Evolutionary conservation across 108 stramenopile genomes (phyloP).

Genomic region (Nitzschia putrida): DNA sequence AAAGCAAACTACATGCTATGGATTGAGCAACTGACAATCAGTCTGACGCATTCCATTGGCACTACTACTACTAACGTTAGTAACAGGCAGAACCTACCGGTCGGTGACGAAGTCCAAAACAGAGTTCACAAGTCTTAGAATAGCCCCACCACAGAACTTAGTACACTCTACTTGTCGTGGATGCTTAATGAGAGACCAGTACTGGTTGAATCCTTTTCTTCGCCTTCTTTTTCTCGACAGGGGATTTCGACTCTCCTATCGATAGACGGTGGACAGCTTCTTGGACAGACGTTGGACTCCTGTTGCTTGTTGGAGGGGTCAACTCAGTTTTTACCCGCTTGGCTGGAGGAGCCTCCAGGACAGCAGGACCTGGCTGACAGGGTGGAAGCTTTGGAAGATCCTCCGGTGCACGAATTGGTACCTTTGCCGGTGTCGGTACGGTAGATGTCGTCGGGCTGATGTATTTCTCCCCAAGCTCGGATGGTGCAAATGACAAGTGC

Average conservation of each 20-base stretch:
- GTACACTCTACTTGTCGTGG: too few species aligned
- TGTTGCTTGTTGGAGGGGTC: constrained; percentile 16
- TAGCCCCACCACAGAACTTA: too few species aligned
- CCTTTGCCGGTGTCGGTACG: background rate
- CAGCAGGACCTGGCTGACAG: constrained; percentile 34
- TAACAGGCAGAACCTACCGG: too few species aligned
- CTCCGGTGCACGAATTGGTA: background rate
- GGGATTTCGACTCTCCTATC: too few species aligned
- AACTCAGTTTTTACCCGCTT: constrained; percentile 37
- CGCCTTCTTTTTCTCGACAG: constrained; percentile 13
- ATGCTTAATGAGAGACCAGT: background rate
- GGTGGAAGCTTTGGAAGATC: constrained; percentile 34
- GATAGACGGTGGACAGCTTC: too few species aligned
- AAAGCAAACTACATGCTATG: too few species aligned
- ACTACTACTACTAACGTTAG: too few species aligned
- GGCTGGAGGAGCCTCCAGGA: constrained; percentile 32
- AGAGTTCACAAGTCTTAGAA: too few species aligned
- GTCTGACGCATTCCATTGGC: too few species aligned
- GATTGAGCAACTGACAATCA: too few species aligned
- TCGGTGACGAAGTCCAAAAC: too few species aligned
- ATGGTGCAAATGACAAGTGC: constrained; percentile 67
- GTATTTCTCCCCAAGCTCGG: constrained; percentile 61
- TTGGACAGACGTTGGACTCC: too few species aligned
- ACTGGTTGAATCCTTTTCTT: constrained; percentile 49
- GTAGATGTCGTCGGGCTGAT: background rate